Evolutionary conservation across 441 rosid species (phyloP).

Genomic region (Populus hybrid): DNA sequence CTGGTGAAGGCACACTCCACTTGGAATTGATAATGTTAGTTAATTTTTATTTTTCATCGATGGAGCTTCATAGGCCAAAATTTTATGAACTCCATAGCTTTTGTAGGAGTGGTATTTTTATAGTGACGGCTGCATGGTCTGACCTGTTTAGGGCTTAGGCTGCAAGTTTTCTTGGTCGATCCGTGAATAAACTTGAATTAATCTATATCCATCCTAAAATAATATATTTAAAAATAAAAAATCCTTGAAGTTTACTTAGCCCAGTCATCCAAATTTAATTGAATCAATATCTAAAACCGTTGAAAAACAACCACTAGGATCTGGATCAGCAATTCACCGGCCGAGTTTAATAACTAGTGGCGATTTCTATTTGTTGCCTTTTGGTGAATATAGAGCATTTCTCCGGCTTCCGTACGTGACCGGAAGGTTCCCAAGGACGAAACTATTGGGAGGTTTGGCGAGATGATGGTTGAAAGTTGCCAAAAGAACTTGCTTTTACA

Average conservation of each 20-base stretch:
- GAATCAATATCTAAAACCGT: too few relatives aligned
- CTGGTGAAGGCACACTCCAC: too few relatives aligned
- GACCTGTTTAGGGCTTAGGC: too few relatives aligned
- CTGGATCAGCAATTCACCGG: neutral
- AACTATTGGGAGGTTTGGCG: slow-evolving; percentile 46
- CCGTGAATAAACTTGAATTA: too few relatives aligned
- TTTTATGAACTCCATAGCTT: too few relatives aligned
- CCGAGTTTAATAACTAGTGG: neutral
- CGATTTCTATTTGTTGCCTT: neutral
- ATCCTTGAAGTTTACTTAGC: neutral
- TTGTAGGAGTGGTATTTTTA: too few relatives aligned
- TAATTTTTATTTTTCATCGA: neutral
- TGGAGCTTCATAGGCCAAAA: neutral
- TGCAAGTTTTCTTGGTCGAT: too few relatives aligned
- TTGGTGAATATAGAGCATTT: neutral
- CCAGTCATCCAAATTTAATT: too few relatives aligned
- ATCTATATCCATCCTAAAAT: too few relatives aligned
- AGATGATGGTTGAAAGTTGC: slow-evolving; percentile 68
- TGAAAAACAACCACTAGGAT: too few relatives aligned
- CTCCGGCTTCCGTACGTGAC: neutral
- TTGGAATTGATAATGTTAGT: neutral
- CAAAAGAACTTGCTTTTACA: slow-evolving; percentile 58
- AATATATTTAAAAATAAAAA: too few relatives aligned
- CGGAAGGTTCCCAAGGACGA: slow-evolving; percentile 9
- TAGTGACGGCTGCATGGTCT: too few relatives aligned